These are phyloP conservation scores for Hanseniaspora occidentalis DNA, from an alignment of 805 yeast genomes.

Conservation along the genomic window DNA sequence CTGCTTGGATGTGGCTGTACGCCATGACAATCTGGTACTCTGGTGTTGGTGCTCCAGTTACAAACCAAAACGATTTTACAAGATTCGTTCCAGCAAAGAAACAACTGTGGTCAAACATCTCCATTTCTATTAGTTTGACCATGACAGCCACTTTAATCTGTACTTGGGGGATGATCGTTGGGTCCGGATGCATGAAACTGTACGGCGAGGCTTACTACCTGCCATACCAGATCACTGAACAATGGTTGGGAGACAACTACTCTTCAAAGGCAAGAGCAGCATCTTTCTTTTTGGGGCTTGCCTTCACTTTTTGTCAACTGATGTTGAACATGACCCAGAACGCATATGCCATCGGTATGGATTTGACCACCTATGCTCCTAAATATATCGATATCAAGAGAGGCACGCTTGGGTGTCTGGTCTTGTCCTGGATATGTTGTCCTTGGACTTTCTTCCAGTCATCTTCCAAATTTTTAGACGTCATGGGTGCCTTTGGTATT, in stretches of 20 bases:
- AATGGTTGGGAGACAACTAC: slow-evolving; percentile 29
- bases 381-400: slow-evolving; percentile 24
- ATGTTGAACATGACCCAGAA: slow-evolving; percentile 26
- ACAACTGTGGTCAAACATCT: slow-evolving; percentile 1
- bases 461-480: slow-evolving; percentile 24
- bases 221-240: slow-evolving; percentile 26
- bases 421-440: slow-evolving; percentile 24
- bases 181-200: slow-evolving; percentile 23
- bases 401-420: slow-evolving; percentile 26
- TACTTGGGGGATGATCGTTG: slow-evolving; percentile 28
- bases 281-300: slow-evolving; percentile 28
- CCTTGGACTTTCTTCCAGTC: slow-evolving; percentile 31
- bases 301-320: slow-evolving; percentile 26
- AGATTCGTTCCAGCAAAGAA: slow-evolving; percentile 24
- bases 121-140: slow-evolving; percentile 2
- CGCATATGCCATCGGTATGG: slow-evolving; percentile 30
- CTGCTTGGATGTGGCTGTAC: slow-evolving; percentile 28
- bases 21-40: slow-evolving; percentile 31
- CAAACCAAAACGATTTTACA: slow-evolving; percentile 30
- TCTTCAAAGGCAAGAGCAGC: slow-evolving; percentile 28
- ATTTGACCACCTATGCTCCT: slow-evolving; percentile 25
- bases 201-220: slow-evolving; percentile 28
- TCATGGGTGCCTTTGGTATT: slow-evolving; percentile 29
- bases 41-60: slow-evolving; percentile 27
- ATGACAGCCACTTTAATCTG: slow-evolving; percentile 29